Conservation (phyloP, 176 grass and related monocot genomes). For the Cymbopogon citratus region DNA sequence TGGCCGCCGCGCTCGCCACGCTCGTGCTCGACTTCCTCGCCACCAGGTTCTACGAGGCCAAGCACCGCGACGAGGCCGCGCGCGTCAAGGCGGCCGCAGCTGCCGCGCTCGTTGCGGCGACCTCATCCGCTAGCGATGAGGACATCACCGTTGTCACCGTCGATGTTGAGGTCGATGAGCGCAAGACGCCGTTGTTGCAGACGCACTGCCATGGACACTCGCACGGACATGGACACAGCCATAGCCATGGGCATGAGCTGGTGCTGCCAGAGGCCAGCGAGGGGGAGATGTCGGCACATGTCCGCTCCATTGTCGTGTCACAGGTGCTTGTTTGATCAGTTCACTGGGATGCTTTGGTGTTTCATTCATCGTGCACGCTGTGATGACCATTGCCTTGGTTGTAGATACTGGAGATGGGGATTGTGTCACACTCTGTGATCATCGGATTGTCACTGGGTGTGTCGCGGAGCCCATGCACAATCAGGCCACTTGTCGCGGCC, state of each 20-base stretch:
- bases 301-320: constrained; percentile 72
- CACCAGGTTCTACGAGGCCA: constrained; percentile 69
- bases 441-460: constrained; percentile 85
- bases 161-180: constrained; percentile 26
- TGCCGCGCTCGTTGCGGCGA: constrained; percentile 15
- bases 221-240: not conserved
- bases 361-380: not conserved
- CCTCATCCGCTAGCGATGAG: constrained; percentile 33
- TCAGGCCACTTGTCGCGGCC: constrained; percentile 60
- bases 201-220: constrained; percentile 10
- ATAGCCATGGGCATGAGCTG: constrained; percentile 10
- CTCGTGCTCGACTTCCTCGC: constrained; percentile 66
- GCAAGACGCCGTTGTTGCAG: constrained; percentile 32
- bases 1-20: constrained; percentile 68
- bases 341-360: not conserved
- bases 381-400: not conserved
- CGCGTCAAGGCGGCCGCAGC: constrained; percentile 47
- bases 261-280: constrained; percentile 24
- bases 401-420: constrained; percentile 92
- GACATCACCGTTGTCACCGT: constrained; percentile 33
- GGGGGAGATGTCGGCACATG: constrained; percentile 35
- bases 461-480: constrained; percentile 65
- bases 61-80: constrained; percentile 39
- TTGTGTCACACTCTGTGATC: constrained; percentile 89
- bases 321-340: constrained; percentile 52